Percentiles rank a stretch among this genome's conserved stretches.
Conservation (phyloP, 2,329 filamentous ascomycete genomes). For the Aaosphaeria pasadenensis region DNA sequence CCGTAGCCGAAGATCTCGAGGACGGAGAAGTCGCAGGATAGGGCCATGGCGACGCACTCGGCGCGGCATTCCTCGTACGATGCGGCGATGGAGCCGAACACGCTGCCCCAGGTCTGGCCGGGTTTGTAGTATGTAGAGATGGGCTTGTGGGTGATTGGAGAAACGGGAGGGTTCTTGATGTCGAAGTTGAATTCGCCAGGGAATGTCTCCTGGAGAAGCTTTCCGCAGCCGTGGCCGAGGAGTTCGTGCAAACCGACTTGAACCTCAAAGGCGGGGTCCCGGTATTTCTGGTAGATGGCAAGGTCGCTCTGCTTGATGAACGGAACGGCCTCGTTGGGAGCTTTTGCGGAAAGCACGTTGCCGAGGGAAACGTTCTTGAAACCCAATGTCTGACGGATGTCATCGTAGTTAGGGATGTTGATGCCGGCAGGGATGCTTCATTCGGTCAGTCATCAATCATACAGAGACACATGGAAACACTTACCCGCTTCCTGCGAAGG, state of each 20-base stretch:
- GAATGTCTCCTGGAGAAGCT: constrained; percentile 84
- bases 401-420: constrained; percentile 57
- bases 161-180: constrained; percentile 73
- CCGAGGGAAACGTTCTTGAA: constrained; percentile 95
- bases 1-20: constrained; percentile 91
- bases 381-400: constrained; percentile 74
- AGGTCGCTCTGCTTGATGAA: constrained; percentile 82
- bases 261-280: constrained; percentile 87
- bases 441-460: constrained; percentile 3
- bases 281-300: constrained; percentile 74
- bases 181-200: constrained; percentile 88
- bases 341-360: constrained; percentile 88
- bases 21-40: constrained; percentile 84
- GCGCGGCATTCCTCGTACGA: constrained; percentile 94
- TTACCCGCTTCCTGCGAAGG: constrained; percentile 63
- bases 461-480: constrained; percentile 3
- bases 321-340: constrained; percentile 86
- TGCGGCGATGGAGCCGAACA: constrained; percentile 83
- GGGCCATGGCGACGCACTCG: constrained; percentile 88
- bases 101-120: constrained; percentile 89
- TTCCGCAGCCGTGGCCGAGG: constrained; percentile 85
- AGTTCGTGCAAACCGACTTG: constrained; percentile 95
- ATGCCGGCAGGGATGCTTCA: constrained; percentile 56
- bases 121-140: constrained; percentile 89
- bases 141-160: constrained; percentile 73